Evolutionary conservation across 1,284 basidiomycete species (phyloP).

Genomic region (Athelia psychrophila): DNA sequence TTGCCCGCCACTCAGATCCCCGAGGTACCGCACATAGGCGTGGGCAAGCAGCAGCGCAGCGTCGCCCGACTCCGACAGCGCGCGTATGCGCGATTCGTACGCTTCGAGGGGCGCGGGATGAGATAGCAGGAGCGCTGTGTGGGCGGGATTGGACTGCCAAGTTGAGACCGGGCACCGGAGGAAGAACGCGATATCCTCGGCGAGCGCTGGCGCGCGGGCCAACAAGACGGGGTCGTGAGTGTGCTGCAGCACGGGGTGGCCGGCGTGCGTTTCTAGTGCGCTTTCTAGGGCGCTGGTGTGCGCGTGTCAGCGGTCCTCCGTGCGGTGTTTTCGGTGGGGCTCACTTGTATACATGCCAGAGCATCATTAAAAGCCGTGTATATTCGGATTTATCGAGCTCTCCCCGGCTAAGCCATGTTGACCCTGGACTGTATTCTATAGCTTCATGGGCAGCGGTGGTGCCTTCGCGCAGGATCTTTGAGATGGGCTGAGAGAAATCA

Average conservation of each 20-base stretch:
- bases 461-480: background rate
- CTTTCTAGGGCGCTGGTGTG: conserved; percentile 56
- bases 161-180: conserved; percentile 49
- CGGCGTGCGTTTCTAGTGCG: conserved; percentile 60
- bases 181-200: conserved; percentile 66
- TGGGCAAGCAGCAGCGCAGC: conserved; percentile 69
- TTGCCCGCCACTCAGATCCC: conserved; percentile 83
- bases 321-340: conserved; percentile 23
- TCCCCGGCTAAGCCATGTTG: conserved; percentile 58
- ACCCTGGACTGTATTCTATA: conserved; percentile 32
- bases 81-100: conserved; percentile 51
- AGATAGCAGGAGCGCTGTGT: conserved; percentile 38
- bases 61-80: conserved; percentile 42
- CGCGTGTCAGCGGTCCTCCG: background rate
- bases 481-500: conserved; percentile 1
- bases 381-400: conserved; percentile 66
- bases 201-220: conserved; percentile 54
- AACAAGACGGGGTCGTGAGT: conserved; percentile 74
- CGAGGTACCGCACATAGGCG: conserved; percentile 84
- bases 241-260: conserved; percentile 59
- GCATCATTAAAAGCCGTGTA: conserved; percentile 68
- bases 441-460: background rate
- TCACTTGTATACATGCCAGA: conserved; percentile 80
- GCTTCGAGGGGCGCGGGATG: conserved; percentile 49
- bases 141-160: conserved; percentile 56